Evolutionary conservation across 2,329 filamentous ascomycete genomes (phyloP), one percentile per base, ranked within the genome.

Genomic region (Calonectria hawksworthii): DNA sequence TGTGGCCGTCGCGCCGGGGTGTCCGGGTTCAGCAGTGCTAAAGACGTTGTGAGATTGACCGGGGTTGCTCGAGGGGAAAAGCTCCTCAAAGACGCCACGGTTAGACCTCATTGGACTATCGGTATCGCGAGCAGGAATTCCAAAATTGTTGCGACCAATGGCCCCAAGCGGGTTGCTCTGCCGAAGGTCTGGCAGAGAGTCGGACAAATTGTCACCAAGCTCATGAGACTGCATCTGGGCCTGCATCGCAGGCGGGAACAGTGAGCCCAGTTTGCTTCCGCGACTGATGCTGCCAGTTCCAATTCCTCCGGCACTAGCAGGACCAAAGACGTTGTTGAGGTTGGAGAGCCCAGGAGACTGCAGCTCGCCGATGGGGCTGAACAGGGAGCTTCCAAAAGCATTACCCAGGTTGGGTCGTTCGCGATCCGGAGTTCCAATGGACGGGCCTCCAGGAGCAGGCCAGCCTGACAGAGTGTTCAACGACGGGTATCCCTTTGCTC

Each of bases 211-310:
- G 32, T 92, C 90, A 5, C 93, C 91, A 54, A 94, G 93, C 16
- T 96, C 94, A 36, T 93, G 90, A 4, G 87, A 86, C 74, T 96
- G 94, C 94, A 98, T 96, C 84, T 98, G 95, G 44, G 96, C 94
- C 85, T 98, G 96, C 94, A 98, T 96, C 6, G 94, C 93, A 1
- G 93, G 87, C 11, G 96, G 96, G 82, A 99, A 98, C 30, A 99
- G 88, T 1, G 95, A 96, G 2, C 94, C 94, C 50, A 98, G 89
- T 85, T 96, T 98, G 87, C 94, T 97, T 7, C 92, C 90, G 47
- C 95, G 93, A 38, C 94, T 92, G 59, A 94, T 91, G 67, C 93
- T 93, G 66, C 93, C 93, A 9, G 92, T 86, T 71, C 88, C 89
- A 72, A 88, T 88, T 50, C 88, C 87, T 71, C 89, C 90, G 28